Conservation (phyloP, 345 rosid species). For the Salix exigua region DNA sequence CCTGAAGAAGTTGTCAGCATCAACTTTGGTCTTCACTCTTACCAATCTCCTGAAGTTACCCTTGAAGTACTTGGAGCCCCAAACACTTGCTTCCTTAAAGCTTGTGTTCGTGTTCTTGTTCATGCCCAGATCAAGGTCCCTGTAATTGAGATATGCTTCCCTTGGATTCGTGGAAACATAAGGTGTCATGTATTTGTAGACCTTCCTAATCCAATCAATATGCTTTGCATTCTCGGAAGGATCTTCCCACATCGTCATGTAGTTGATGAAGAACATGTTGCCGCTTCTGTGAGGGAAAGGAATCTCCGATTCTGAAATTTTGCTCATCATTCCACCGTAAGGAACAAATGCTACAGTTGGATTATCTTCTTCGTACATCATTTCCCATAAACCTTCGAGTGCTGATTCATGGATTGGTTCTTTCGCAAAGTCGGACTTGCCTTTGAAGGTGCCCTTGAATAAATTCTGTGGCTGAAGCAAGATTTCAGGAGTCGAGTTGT, state of each 20-base stretch:
- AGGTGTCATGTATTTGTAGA: conserved; percentile 15
- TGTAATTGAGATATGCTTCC: conserved; percentile 12
- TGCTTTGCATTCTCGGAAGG: not conserved
- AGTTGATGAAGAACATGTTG: not conserved
- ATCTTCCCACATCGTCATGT: not conserved
- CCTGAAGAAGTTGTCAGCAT: conserved; percentile 17
- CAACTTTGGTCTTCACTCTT: conserved; percentile 15
- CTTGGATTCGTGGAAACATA: conserved; percentile 14
- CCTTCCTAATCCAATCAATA: conserved; percentile 10
- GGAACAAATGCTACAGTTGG: not conserved
- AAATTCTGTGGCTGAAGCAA: not conserved
- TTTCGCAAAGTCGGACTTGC: not conserved
- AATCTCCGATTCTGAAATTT: not conserved
- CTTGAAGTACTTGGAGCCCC: conserved; percentile 15
- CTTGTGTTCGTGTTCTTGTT: not conserved
- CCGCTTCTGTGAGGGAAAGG: not conserved
- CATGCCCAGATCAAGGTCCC: conserved; percentile 18
- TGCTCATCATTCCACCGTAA: not conserved
- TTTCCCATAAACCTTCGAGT: not conserved
- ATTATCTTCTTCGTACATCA: not conserved
- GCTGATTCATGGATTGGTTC: not conserved
- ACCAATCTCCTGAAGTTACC: conserved; percentile 12
- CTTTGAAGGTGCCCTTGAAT: not conserved
- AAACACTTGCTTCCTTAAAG: not conserved
- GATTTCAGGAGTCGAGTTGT: not conserved